Conservation (phyloP, 2,329 filamentous ascomycete genomes). For the Trichoderma atrobrunneum region DNA sequence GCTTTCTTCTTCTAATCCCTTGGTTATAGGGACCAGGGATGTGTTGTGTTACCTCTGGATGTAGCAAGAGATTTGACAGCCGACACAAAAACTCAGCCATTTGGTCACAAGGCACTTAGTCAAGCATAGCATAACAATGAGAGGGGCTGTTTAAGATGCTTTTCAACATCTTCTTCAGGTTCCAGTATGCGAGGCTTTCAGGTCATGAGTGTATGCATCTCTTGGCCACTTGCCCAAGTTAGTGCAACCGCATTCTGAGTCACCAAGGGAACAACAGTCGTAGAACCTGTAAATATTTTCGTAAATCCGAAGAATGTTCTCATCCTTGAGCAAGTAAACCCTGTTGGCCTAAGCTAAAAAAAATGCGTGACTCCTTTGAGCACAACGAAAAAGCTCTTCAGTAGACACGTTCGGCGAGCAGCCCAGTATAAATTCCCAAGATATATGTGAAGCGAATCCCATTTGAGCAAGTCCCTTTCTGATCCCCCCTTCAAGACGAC, state of each 20-base stretch:
- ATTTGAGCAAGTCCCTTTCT: neutral
- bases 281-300: neutral
- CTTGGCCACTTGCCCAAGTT: neutral
- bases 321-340: neutral
- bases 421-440: neutral
- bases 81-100: neutral
- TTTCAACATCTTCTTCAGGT: neutral
- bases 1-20: neutral
- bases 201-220: neutral
- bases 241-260: neutral
- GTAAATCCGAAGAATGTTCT: fast-evolving
- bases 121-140: neutral
- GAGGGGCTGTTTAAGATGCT: neutral
- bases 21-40: neutral
- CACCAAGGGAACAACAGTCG: neutral
- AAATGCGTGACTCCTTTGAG: neutral
- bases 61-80: neutral
- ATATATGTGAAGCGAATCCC: neutral
- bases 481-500: neutral
- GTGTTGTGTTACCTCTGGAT: neutral
- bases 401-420: neutral
- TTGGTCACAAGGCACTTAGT: fast-evolving
- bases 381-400: neutral
- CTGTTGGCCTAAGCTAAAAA: neutral
- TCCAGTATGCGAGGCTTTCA: neutral